Percentiles rank a stretch among this genome's conserved stretches.
phyloP scores from a whole-genome alignment of 176 grass and related monocot genomes.

The Raddia distichophylla region DNA sequence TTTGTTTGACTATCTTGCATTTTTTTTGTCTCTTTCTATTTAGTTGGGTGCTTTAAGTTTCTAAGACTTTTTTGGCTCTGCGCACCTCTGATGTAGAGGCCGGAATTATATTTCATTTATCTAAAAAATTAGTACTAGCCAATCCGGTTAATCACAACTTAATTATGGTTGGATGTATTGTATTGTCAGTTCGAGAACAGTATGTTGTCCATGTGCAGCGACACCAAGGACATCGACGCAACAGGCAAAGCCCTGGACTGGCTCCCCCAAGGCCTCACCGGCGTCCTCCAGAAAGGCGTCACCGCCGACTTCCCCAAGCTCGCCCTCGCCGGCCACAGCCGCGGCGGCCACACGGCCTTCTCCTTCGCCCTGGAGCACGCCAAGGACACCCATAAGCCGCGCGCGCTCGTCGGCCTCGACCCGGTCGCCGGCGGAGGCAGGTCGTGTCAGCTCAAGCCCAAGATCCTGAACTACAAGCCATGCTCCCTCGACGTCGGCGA shows the following conservation, averaged over 20 bases:
- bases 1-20: no score
- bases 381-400: constrained; percentile 39
- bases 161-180: no score
- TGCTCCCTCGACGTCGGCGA: constrained; percentile 42
- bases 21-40: no score
- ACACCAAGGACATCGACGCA: constrained; percentile 41
- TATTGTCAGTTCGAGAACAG: neutral
- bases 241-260: constrained; percentile 43
- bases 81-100: no score
- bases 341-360: constrained; percentile 66
- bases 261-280: constrained; percentile 44
- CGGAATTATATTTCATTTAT: no score
- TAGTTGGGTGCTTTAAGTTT: no score
- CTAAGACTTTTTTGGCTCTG: no score
- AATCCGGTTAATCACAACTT: no score
- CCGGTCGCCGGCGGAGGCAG: constrained; percentile 42
- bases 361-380: constrained; percentile 49
- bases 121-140: no score
- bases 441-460: constrained; percentile 31
- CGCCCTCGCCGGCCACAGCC: constrained; percentile 56
- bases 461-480: constrained; percentile 56
- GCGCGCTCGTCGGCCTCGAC: constrained; percentile 58
- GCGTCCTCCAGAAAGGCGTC: constrained; percentile 43
- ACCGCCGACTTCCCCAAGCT: constrained; percentile 48
- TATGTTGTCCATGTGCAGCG: neutral